Evolutionary conservation across 805 yeast species (phyloP).

Genomic region (Candida tibetensis): DNA sequence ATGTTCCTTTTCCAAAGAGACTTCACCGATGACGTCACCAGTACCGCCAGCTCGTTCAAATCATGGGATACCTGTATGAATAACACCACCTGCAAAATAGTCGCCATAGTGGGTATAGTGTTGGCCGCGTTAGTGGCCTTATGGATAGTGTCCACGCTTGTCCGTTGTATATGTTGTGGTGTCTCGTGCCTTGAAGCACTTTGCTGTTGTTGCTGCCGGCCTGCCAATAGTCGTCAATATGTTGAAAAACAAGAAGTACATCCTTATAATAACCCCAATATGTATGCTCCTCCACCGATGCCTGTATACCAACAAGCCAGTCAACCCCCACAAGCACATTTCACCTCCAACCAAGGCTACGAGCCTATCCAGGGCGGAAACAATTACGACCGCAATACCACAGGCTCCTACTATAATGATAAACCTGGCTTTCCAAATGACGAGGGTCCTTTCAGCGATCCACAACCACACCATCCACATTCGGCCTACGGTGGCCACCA

Average conservation of each 20-base stretch:
- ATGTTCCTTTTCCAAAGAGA: conserved; percentile 10
- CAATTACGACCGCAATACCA: not conserved
- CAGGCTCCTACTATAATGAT: not conserved
- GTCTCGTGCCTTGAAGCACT: conserved; percentile 40
- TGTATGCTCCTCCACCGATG: conserved; percentile 27
- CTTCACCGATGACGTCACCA: conserved; percentile 17
- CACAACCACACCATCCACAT: not conserved
- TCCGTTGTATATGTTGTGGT: conserved; percentile 60
- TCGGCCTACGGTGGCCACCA: not conserved
- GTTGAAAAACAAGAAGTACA: conserved; percentile 18
- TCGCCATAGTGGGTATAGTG: conserved; percentile 70
- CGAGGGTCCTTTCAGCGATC: conserved; percentile 11
- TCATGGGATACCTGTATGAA: conserved; percentile 80
- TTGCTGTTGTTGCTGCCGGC: conserved; percentile 48
- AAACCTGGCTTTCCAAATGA: conserved; percentile 3
- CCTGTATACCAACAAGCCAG: conserved; percentile 14
- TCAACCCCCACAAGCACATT: conserved; percentile 14
- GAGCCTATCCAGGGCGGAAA: conserved; percentile 9
- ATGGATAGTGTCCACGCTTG: conserved; percentile 55
- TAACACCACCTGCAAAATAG: conserved; percentile 69
- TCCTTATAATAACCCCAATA: conserved; percentile 30
- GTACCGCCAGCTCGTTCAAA: conserved; percentile 53
- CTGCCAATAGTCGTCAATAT: conserved; percentile 15
- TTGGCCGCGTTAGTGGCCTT: conserved; percentile 52
- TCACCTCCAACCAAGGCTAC: conserved; percentile 12